Percentiles rank a stretch among this genome's conserved stretches.
Evolutionary conservation across 2,329 filamentous ascomycete species (phyloP).

Genomic region (Alternaria ethzedia): DNA sequence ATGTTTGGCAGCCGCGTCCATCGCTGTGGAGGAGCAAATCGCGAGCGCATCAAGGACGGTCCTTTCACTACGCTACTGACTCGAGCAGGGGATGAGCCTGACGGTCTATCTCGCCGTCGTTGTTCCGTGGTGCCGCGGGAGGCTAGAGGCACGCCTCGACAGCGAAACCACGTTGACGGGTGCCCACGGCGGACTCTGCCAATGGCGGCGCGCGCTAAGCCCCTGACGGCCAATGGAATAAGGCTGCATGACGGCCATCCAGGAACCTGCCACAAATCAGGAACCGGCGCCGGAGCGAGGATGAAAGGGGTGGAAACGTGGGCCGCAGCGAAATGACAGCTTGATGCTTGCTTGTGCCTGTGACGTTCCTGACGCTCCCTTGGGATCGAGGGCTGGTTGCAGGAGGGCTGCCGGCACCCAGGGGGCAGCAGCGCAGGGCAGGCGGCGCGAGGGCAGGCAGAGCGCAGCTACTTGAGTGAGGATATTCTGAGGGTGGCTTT

Average conservation of each 20-base stretch:
- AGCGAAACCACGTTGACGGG: conserved; percentile 39
- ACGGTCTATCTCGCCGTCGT: conserved; percentile 28
- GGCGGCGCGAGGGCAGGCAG: conserved; percentile 4
- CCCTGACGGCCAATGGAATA: conserved; percentile 29
- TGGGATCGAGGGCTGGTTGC: not conserved
- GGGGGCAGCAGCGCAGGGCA: not conserved
- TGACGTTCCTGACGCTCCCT: conserved; percentile 14
- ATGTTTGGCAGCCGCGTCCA: conserved; percentile 3
- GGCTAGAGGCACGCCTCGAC: conserved; percentile 38
- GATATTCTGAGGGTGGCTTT: conserved; percentile 6
- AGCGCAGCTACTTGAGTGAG: not conserved
- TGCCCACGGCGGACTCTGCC: conserved; percentile 22
- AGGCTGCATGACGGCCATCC: conserved; percentile 39
- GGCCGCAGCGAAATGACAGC: conserved; percentile 25
- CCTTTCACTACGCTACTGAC: conserved; percentile 21
- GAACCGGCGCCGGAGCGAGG: conserved; percentile 27
- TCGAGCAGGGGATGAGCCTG: conserved; percentile 24
- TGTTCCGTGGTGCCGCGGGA: conserved; percentile 38
- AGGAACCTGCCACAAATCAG: conserved; percentile 40
- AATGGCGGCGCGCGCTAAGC: conserved; percentile 23
- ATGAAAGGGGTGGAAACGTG: conserved; percentile 26
- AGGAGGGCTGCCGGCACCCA: not conserved
- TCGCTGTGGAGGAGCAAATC: conserved; percentile 17
- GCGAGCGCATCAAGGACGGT: conserved; percentile 22
- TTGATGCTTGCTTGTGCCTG: conserved; percentile 22